Base-by-base conservation (phyloP, 257 asterid genomes). In the Haberlea rhodopensis region DNA sequence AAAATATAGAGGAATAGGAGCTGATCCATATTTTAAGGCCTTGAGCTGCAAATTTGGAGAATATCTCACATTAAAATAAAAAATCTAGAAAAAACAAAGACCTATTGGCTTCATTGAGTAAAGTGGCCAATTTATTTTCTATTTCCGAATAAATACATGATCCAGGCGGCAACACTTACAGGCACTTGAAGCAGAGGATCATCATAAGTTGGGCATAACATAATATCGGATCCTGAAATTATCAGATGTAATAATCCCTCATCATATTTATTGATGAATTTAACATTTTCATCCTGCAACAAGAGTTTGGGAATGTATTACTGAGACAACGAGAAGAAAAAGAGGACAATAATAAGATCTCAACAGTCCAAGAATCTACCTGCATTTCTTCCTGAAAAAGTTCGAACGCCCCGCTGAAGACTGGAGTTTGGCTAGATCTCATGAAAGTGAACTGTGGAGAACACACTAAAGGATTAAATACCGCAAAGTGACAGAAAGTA, bases 21-120 rank as follows among this genome's bases (percentile, higher is more conserved):
- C 84, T 65, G 91, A 76, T 74, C 94, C 95, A 48, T 85, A 89
- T 63, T 67, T 80, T 53, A 85, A 59, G 63, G 96, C 91, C 86
- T 89, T 89, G 70, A 87, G 78, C 95, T 89, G 52, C 52, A 64
- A 11, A 59, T 15, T 48, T 25, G 24, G 19, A 58, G 19, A 64
- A 32, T 11, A 11, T 29, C 6, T 62, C 27, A 52, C 18, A 37
- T 27, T 9, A 27, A 70, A 28, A 22, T 22, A 26, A 52, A 20
- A 23, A n/a, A 27, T 34, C 22, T 37, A 1, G 13, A 37, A 37
- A 13, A 34, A 10, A n/a, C n/a, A n/a, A n/a, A n/a, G n/a, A n/a
- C n/a, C n/a, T n/a, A n/a, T n/a, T n/a, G n/a, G n/a, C n/a, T n/a
- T n/a, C n/a, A n/a, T n/a, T n/a, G n/a, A n/a, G 8, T 55, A 10